Evolutionary conservation across 2,329 filamentous ascomycete species (phyloP), one percentile per base, ranked within the genome.

Genomic region (Botrytis byssoidea): DNA sequence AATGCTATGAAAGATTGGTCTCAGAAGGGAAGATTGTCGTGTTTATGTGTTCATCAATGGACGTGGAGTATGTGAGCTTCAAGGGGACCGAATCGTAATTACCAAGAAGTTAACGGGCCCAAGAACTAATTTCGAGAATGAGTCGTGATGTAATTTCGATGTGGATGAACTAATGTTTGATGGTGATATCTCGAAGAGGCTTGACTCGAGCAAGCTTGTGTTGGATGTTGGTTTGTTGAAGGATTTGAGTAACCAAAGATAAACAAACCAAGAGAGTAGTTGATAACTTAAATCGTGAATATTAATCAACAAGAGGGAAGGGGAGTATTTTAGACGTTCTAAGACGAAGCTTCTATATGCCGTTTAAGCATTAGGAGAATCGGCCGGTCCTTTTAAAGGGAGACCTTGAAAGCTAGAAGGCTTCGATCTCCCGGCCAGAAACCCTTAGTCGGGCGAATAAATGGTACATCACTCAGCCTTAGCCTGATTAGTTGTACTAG

Each of bases 401-500:
- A 42, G 25, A 40, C 57, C 32, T 65, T 40, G 69, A 64, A 71
- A 55, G 48, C 32, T 51, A 63, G 42, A 63, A 65, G 32, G 42
- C 69, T 46, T 46, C 57, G 29, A 63, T 16, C 46, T 22, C 44
- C 9, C 12, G 40, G 32, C 32, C 25, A 51, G 22, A 68, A 14
- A 40, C 7, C 8, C 48, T 68, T 40, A n/a, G 65, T 68, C 25
- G 65, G 46, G 65, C 65, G 35, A 67, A 55, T 40, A 14, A 35
- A 42, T 14, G 35, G 48, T 42, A 57, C 37, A 61, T 61, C 51
- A 60, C 44, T 72, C 71, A 72, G 71, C 71, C 71, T 72, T 72
- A 61, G 55, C 64, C 66, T 61, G 25, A 72, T 72, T 60, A 48
- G 57, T 14, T 55, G 65, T 40, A 40, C 65, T 55, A 44, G 48